Conservation (phyloP, 2,329 filamentous ascomycete species). For the Hymenoscyphus salicellus region DNA sequence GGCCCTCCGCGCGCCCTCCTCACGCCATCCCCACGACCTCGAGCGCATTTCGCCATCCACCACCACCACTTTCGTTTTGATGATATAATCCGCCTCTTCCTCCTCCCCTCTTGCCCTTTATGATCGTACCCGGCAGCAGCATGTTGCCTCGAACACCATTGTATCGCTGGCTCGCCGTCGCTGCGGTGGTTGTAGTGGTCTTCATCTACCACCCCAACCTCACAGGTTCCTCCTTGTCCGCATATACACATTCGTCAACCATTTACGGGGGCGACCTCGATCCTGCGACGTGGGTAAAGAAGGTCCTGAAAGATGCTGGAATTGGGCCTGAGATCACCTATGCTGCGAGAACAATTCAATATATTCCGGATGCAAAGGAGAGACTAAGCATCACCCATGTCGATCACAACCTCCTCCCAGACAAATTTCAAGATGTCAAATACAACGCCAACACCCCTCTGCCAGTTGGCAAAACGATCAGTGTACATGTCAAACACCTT, state of each 20-base stretch:
- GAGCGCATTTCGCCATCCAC: neutral
- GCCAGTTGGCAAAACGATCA: conserved; percentile 23
- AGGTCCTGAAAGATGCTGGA: conserved; percentile 26
- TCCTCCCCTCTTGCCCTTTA: neutral
- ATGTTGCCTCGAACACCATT: conserved; percentile 27
- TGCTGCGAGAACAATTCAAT: conserved; percentile 31
- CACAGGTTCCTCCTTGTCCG: conserved; percentile 10
- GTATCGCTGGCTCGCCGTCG: conserved; percentile 22
- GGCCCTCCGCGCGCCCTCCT: neutral
- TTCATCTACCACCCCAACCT: conserved; percentile 22
- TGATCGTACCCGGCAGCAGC: conserved; percentile 5
- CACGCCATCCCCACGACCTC: neutral
- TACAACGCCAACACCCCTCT: conserved; percentile 18
- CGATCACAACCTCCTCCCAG: conserved; percentile 29
- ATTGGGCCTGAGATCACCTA: conserved; percentile 32
- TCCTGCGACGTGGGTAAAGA: conserved; percentile 25
- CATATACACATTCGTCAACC: conserved; percentile 10
- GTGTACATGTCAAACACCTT: conserved; percentile 39
- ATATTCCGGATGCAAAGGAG: conserved; percentile 30
- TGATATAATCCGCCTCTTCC: neutral
- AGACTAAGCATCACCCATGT: conserved; percentile 28
- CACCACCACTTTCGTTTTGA: neutral
- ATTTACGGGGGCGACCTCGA: neutral
- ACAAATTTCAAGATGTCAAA: conserved; percentile 26
- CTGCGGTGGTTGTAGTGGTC: conserved; percentile 19